phyloP scores from a whole-genome alignment of 106 monocot genomes.

The Dendrobium officinale region DNA sequence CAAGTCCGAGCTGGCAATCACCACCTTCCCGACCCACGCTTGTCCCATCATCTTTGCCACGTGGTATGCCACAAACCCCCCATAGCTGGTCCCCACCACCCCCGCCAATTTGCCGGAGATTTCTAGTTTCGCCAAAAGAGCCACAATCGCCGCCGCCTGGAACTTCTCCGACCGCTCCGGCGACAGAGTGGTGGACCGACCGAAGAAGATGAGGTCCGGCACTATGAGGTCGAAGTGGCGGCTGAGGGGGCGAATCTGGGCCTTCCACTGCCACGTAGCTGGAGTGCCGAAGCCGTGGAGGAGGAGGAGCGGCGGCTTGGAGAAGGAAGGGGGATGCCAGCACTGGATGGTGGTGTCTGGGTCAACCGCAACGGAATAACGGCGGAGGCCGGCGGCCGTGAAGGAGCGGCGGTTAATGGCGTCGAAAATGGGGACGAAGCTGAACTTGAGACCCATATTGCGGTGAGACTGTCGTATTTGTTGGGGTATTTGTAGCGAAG shows the following conservation, averaged over 20 bases:
- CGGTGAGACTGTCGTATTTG: too few species aligned
- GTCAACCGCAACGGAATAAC: neutral
- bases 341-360: neutral
- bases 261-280: neutral
- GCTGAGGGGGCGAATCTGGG: neutral
- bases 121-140: neutral
- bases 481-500: too few species aligned
- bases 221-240: conserved; percentile 4
- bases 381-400: conserved; percentile 12
- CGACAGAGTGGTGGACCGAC: conserved; percentile 13
- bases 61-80: conserved; percentile 73
- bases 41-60: conserved; percentile 20
- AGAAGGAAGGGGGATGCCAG: neutral
- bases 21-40: conserved; percentile 20
- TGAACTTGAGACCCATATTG: neutral
- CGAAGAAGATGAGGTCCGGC: conserved; percentile 17
- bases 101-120: neutral
- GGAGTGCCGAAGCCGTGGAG: neutral
- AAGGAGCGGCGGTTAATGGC: conserved; percentile 11
- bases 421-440: neutral
- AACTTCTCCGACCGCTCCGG: conserved; percentile 11
- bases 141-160: neutral
- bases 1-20: conserved; percentile 58
- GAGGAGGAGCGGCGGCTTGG: conserved; percentile 1
- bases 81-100: conserved; percentile 56